phyloP scores from a whole-genome alignment of 1,139 yeast species.

The Debaryomyces singareniensis region DNA sequence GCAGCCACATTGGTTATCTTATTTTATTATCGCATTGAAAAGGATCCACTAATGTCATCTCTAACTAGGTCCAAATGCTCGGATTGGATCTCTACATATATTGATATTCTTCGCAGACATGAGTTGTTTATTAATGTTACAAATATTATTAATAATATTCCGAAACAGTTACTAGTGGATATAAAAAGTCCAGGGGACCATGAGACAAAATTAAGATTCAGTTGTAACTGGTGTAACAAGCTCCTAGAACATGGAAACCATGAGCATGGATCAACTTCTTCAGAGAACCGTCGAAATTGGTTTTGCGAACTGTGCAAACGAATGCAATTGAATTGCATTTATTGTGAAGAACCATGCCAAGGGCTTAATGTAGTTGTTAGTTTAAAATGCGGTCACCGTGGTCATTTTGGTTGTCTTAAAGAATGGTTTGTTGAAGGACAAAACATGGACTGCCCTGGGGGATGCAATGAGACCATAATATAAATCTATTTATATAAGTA shows the following conservation, averaged over 20 bases:
- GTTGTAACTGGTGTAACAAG: constrained; percentile 63
- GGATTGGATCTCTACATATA: constrained; percentile 55
- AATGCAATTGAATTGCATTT: constrained; percentile 63
- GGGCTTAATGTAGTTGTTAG: constrained; percentile 63
- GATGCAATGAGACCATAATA: constrained; percentile 37
- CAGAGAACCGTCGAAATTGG: constrained; percentile 61
- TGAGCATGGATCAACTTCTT: constrained; percentile 26
- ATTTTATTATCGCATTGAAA: constrained; percentile 34
- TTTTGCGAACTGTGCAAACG: constrained; percentile 69
- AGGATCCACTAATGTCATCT: constrained; percentile 6
- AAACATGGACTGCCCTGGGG: constrained; percentile 76
- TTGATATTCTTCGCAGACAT: constrained; percentile 49
- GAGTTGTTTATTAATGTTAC: constrained; percentile 55
- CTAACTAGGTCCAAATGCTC: constrained; percentile 22
- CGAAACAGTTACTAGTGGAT: constrained; percentile 26
- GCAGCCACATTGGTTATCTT: constrained; percentile 55
- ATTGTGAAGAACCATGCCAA: constrained; percentile 72
- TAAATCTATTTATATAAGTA: constrained; percentile 25
- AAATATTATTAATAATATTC: constrained; percentile 46
- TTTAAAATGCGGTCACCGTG: constrained; percentile 79
- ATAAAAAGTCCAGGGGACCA: constrained; percentile 43
- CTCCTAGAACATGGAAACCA: constrained; percentile 60
- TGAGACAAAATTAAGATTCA: constrained; percentile 54
- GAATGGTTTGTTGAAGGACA: constrained; percentile 69
- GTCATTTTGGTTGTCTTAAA: constrained; percentile 75